Base-by-base conservation (phyloP, 2,329 filamentous ascomycete genomes). In the Paracorniculantispora psalliotae region DNA sequence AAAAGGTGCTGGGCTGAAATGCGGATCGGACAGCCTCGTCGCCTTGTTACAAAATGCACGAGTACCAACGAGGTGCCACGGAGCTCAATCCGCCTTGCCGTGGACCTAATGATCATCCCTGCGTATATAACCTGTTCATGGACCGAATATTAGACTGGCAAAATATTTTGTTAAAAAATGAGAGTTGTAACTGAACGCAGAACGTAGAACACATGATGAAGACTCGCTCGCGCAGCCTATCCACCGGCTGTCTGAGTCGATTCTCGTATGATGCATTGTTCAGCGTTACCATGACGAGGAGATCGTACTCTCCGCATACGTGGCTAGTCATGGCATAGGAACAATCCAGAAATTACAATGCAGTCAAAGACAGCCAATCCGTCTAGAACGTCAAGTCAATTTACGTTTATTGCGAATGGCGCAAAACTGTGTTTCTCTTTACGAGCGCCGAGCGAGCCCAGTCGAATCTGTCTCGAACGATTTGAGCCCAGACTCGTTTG, bases 21-120 rank as follows among this genome's bases (percentile, higher is more conserved):
- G 46, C 54, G 54, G 54, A 57, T 57, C 54, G 46, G 54, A 44
- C 35, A 57, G 54, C 54, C 54, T 57, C 46, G 54, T 57, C 43
- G 13, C 19, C 54, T 57, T 33, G 54, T 57, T 49, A 57, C 54
- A 57, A n/a, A 23, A 28, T 57, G 41, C 15, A 56, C 44, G 19
- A 28, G 43, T 47, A 23, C 44, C 53, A 25, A 26, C 30, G 4
- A 39, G 26, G 23, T 30, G n/a, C 8, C 17, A 49, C 43, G 46
- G 54, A 50, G 54, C 54, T 17, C 54, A 26, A n/a, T 35, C 30
- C 52, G 30, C 41, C 41, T 37, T 13, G 53, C 33, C 44, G 46
- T 41, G 54, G 54, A 39, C 48, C 43, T 28, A 15, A 21, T n/a
- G 6, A n/a, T n/a, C n/a, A n/a, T n/a, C n/a, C n/a, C n/a, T n/a